A percentile compares a stretch with the other conserved stretches of the same genome.
Evolutionary conservation across 2,329 filamentous ascomycete genomes (phyloP).

Genomic region (Byssothecium circinans): DNA sequence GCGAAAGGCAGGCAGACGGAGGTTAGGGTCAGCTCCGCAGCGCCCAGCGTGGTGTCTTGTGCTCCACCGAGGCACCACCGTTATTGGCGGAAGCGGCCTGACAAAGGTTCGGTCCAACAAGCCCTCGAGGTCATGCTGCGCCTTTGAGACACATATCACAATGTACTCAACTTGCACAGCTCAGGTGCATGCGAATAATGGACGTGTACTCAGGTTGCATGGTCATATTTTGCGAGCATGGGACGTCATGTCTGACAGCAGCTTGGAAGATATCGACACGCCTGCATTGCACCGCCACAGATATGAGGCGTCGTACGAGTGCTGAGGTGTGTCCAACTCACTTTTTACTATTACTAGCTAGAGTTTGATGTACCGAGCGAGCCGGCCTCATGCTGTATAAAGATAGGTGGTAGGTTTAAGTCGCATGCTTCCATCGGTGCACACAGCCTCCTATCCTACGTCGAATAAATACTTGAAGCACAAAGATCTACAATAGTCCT

Average conservation of each 20-base stretch:
- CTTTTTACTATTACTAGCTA: too few species aligned
- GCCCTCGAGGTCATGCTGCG: neutral
- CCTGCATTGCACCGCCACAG: too few species aligned
- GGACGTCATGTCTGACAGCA: neutral
- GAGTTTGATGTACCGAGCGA: too few species aligned
- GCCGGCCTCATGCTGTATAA: too few species aligned
- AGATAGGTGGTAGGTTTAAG: too few species aligned
- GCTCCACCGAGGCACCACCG: neutral
- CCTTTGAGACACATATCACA: neutral
- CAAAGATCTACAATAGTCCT: too few species aligned
- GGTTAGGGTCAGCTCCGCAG: constrained; percentile 14
- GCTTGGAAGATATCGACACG: neutral
- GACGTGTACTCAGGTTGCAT: neutral
- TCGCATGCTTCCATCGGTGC: too few species aligned
- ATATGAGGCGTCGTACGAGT: too few species aligned
- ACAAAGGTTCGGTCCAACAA: constrained; percentile 3
- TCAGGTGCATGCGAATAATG: neutral
- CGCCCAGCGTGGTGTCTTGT: constrained; percentile 5
- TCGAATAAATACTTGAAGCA: too few species aligned
- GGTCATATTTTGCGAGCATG: neutral
- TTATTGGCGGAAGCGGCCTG: neutral
- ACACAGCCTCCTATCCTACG: too few species aligned
- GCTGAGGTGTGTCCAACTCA: too few species aligned
- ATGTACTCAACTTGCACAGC: neutral
- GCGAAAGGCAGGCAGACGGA: constrained; percentile 7